These are phyloP conservation scores for Retiboletus flavoniger DNA, from an alignment of 1,284 basidiomycete species.

Conservation along the genomic window DNA sequence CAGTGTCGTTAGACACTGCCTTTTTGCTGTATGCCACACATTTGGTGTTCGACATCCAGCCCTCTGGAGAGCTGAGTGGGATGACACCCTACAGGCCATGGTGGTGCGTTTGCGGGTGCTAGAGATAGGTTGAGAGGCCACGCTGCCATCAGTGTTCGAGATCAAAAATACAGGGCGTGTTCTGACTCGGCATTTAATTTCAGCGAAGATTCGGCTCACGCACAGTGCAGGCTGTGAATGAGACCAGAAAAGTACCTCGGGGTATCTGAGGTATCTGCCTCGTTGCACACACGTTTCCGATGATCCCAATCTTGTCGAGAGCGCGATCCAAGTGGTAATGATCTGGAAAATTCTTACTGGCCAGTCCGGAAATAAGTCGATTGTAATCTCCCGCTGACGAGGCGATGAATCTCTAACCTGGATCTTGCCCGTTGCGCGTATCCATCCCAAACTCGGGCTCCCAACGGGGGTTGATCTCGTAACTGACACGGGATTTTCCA, in stretches of 20 bases:
- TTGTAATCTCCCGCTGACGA: conserved; percentile 13
- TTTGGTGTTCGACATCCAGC: background rate
- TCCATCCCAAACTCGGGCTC: conserved; percentile 4
- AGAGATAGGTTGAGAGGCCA: conserved; percentile 7
- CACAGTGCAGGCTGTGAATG: conserved; percentile 22
- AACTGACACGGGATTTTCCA: conserved; percentile 28
- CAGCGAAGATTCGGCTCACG: conserved; percentile 12
- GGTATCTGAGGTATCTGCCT: conserved; percentile 25
- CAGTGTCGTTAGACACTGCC: conserved; percentile 13
- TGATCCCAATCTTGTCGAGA: conserved; percentile 31
- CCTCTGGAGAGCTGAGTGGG: background rate
- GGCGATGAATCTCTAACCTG: conserved; percentile 25
- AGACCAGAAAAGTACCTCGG: conserved; percentile 2
- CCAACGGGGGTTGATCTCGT: conserved; percentile 17
- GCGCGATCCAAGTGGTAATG: conserved; percentile 21
- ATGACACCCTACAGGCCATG: conserved; percentile 4
- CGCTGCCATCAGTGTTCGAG: conserved; percentile 8
- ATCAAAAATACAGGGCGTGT: conserved; percentile 9
- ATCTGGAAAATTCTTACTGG: conserved; percentile 21
- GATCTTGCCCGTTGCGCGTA: conserved; percentile 19
- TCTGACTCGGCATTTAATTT: conserved; percentile 27
- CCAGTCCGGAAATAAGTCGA: conserved; percentile 31
- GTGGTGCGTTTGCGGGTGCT: conserved; percentile 12
- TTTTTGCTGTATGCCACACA: conserved; percentile 2
- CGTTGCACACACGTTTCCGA: conserved; percentile 32